Percentiles rank a stretch among this genome's conserved stretches.
Conservation (phyloP, 148 eudicot genomes). For the Dysphania ambrosioides region DNA sequence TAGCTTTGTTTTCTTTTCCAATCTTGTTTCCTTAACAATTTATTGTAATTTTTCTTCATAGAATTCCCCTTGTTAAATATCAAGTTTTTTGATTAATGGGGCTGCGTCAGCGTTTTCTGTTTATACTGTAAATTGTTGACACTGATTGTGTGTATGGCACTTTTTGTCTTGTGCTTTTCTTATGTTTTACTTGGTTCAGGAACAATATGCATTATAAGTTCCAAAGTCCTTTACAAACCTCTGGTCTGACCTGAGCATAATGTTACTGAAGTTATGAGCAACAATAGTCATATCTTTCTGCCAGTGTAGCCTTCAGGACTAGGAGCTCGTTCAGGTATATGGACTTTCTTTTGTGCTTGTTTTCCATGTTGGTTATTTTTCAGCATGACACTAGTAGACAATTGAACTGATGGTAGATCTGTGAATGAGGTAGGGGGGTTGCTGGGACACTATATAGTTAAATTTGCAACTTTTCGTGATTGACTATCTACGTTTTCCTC, state of each 20-base stretch:
- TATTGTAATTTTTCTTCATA: slow-evolving; percentile 3
- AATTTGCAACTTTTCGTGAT: not conserved
- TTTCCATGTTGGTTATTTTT: not conserved
- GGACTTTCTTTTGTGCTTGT: not conserved
- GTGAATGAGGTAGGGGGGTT: not conserved
- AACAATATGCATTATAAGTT: slow-evolving; percentile 14
- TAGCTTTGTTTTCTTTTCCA: not conserved
- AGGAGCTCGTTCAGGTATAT: slow-evolving; percentile 52
- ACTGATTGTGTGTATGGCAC: not conserved
- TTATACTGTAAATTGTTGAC: slow-evolving; percentile 32
- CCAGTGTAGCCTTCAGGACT: slow-evolving; percentile 27
- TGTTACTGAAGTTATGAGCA: slow-evolving; percentile 30
- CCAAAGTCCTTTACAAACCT: slow-evolving; percentile 25
- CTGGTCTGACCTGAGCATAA: slow-evolving; percentile 21
- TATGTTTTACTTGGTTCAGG: slow-evolving; percentile 15
- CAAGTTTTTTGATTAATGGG: slow-evolving; percentile 33
- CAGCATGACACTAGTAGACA: not conserved
- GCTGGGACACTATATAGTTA: not conserved
- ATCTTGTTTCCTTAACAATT: not conserved
- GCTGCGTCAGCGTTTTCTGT: slow-evolving; percentile 31
- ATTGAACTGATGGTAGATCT: not conserved
- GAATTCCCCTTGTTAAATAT: slow-evolving; percentile 32
- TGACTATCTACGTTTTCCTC: not conserved
- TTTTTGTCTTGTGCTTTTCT: not conserved
- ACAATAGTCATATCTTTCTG: slow-evolving; percentile 31